Base-by-base conservation (phyloP, 306 rosid genomes). In the Oxytropis ochrocephala region DNA sequence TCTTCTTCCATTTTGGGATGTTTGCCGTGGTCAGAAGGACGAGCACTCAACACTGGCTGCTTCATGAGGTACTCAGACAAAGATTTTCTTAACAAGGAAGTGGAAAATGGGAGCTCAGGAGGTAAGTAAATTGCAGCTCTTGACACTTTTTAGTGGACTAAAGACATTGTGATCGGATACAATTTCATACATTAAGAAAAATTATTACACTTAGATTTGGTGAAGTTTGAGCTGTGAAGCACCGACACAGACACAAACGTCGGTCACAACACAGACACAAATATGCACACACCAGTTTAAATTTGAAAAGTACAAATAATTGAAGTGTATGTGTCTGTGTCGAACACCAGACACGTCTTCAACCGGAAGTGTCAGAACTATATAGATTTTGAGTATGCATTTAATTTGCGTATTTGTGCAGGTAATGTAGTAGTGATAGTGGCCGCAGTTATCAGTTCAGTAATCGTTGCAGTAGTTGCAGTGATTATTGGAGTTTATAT, bases 1-100 rank as follows among this genome's bases (percentile, higher is more conserved):
- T 81, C 90, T 13, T 59, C 83, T 21, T 79, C 95, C 3, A 62
- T 90, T 12, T 57, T 83, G 67, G 70, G 75, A 48, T 94, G 98
- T 75, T 85, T 94, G 77, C 98, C 98, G 11, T 74, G 72, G 80
- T 79, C 92, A 0, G 96, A 94, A 75, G 99, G 92, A 11, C 76
- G 97, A 11, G 99, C 91, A 0, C 44, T 91, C 39, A 53, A 88
- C 73, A 85, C 96, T 0, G 97, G 99, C 6, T 94, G 97, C 90
- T 90, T 90, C 85, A 79, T 94, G 92, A 91, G 95, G 83, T 94
- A 88, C 80, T 91, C 96, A 0, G 85, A 90, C 69, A 84, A 2
- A 29, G 84, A 94, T 64, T 94, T 94, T 73, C 92, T 94, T 70
- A 90, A 94, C 80, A 78, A 78, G 69, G 78, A 78, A 73, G 54